Base-by-base conservation (phyloP, 805 yeast species). In the Nakazawaea peltata region DNA sequence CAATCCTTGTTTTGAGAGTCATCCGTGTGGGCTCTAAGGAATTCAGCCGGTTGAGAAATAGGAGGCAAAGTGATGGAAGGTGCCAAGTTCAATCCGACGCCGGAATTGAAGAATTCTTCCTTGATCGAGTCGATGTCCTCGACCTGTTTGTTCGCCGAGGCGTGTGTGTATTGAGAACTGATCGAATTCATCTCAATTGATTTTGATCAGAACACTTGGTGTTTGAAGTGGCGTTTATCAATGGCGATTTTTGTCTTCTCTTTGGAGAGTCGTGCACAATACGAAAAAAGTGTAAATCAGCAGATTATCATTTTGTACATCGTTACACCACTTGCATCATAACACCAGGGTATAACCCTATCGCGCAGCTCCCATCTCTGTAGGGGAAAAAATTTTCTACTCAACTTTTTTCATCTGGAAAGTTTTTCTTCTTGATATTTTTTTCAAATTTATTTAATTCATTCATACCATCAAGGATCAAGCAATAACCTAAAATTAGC, bases 21-120 rank as follows among this genome's bases (percentile, higher is more conserved):
- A 60, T 92, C 98, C 6, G 98, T 92, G 60, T 92, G 97, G n/a
- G 97, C 97, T 57, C 97, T 73, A 46, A 92, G 66, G 56, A 90
- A 90, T 36, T 83, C 94, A 5, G 95, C 76, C 22, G 98, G 97
- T 48, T 81, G 77, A 33, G 88, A 74, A 41, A 84, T 80, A 38
- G 92, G 92, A 21, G 96, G 95, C 52, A 86, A 59, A 36, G 77
- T 59, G 41, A 86, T 66, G 14, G 72, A 54, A 19, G 94, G 94
- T 4, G 77, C 71, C 45, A 73, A 52, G 14, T 27, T 21, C 40
- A 63, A 48, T 27, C 48, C 49, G 4, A 40, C 44, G n/a, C 43
- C 45, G 10, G 23, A 19, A 22, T 36, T 31, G 36, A 32, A 42
- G 26, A 38, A 40, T 19, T 36, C 38, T 31, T 34, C 23, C 11